phyloP scores from a whole-genome alignment of 2,329 filamentous ascomycete species.

The Fusarium coffeatum region DNA sequence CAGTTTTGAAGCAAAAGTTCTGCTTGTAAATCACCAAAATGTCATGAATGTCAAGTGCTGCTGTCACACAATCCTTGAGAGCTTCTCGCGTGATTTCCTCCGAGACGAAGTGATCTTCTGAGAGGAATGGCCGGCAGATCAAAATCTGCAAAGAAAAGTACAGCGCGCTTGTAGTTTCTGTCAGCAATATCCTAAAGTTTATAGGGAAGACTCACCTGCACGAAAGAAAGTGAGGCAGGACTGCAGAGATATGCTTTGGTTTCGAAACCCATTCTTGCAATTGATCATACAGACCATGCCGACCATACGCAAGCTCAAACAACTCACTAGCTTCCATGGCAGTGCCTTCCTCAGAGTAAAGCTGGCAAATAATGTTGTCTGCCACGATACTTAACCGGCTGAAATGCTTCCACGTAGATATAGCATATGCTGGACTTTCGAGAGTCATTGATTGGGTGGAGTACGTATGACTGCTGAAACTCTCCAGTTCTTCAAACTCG shows the following conservation, averaged over 20 bases:
- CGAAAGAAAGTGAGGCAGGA: constrained; percentile 31
- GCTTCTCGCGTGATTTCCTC: constrained; percentile 54
- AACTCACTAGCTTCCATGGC: constrained; percentile 46
- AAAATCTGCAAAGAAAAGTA: constrained; percentile 62
- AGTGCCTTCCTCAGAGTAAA: constrained; percentile 56
- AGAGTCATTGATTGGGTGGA: constrained; percentile 42
- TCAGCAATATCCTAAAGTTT: neutral
- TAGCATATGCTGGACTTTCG: constrained; percentile 53
- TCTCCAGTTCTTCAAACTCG: constrained; percentile 62
- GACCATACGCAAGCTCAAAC: constrained; percentile 31
- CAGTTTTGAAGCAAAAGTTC: constrained; percentile 56
- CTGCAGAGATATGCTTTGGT: too few relatives aligned
- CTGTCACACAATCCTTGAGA: constrained; percentile 56
- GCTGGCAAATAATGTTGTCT: constrained; percentile 56
- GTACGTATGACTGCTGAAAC: constrained; percentile 58
- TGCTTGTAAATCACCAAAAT: constrained; percentile 56
- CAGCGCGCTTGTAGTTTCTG: constrained; percentile 46
- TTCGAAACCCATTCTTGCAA: too few relatives aligned
- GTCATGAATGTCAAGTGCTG: constrained; percentile 57
- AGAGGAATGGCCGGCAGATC: constrained; percentile 63
- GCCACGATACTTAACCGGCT: constrained; percentile 60
- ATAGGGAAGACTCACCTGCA: neutral
- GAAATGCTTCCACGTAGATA: constrained; percentile 55
- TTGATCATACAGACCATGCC: too few relatives aligned
- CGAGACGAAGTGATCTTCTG: constrained; percentile 57